These are phyloP conservation scores for Phoma herbarum DNA, from an alignment of 2,329 filamentous ascomycete species.

Conservation along the genomic window DNA sequence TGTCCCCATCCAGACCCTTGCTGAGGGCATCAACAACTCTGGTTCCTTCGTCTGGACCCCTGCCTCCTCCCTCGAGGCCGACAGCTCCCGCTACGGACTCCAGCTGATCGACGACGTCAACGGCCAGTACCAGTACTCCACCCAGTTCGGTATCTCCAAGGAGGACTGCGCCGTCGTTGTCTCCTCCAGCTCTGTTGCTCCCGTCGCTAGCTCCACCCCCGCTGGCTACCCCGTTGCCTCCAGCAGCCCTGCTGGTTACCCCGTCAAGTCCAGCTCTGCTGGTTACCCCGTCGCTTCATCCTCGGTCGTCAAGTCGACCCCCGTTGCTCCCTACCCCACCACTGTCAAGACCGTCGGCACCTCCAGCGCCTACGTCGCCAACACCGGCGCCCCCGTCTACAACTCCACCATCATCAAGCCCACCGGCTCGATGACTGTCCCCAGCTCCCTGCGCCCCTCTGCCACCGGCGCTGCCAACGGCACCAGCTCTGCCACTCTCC, in stretches of 20 bases:
- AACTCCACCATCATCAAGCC: slow-evolving; percentile 43
- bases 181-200: slow-evolving; percentile 31
- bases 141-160: slow-evolving; percentile 69
- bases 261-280: slow-evolving; percentile 30
- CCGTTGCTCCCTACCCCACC: slow-evolving; percentile 27
- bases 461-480: slow-evolving; percentile 36
- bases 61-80: slow-evolving; percentile 56
- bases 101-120: slow-evolving; percentile 67
- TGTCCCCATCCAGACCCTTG: slow-evolving; percentile 58
- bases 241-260: slow-evolving; percentile 24
- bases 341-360: slow-evolving; percentile 27
- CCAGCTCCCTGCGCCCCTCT: slow-evolving; percentile 44
- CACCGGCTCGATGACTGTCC: slow-evolving; percentile 47
- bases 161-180: slow-evolving; percentile 34
- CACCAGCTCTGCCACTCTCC: slow-evolving; percentile 33
- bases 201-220: slow-evolving; percentile 30
- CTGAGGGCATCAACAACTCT: slow-evolving; percentile 63
- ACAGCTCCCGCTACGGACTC: slow-evolving; percentile 66
- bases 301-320: slow-evolving; percentile 19
- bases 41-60: slow-evolving; percentile 66
- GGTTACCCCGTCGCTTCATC: slow-evolving; percentile 33
- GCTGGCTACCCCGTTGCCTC: slow-evolving; percentile 11
- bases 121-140: slow-evolving; percentile 67
- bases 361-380: slow-evolving; percentile 20
- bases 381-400: slow-evolving; percentile 34